Evolutionary conservation across 1,284 basidiomycete species (phyloP), one percentile per base, ranked within the genome.

Genomic region (Thecaphora thlaspeos): DNA sequence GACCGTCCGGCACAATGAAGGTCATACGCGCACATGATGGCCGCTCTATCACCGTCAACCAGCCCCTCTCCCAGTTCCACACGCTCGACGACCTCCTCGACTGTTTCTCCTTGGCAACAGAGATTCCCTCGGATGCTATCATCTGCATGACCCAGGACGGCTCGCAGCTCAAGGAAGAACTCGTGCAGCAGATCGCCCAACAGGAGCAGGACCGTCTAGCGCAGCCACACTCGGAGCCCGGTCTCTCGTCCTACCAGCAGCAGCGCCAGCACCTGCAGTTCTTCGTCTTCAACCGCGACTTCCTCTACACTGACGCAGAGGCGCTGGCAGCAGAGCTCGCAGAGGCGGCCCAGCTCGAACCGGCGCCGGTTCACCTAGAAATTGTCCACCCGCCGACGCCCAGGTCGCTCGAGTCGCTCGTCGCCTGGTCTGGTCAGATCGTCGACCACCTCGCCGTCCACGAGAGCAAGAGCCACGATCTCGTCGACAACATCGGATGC

Each of bases 141-240:
- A 76, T 77, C 28, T 75, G 72, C 54, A 76, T 77, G 63, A 71
- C 74, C 43, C 50, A 64, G 2, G 61, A 69, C 12, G 75, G 75
- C 15, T 51, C 61, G 17, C 75, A 76, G 48, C 59, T 77, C 21
- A 71, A 54, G 11, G 65, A 71, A 22, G 66, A 68, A 11, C 44
- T 71, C 11, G 43, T 75, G 22, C 60, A 73, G 39, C 54, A 50
- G 30, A 63, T 72, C 40, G 41, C 60, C 18, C 49, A 64, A 24
- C 49, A 64, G 28, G 41, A 17, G 18, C 17, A 19, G 9, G n/a
- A 12, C 17, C n/a, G n/a, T n/a, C n/a, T n/a, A n/a, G n/a, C n/a
- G n/a, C n/a, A n/a, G n/a, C n/a, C n/a, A n/a, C n/a, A n/a, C n/a
- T n/a, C n/a, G n/a, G n/a, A n/a, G n/a, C n/a, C n/a, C n/a, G n/a